Base-by-base conservation (phyloP, 768 basidiomycete genomes). In the Boletus huronensis region DNA sequence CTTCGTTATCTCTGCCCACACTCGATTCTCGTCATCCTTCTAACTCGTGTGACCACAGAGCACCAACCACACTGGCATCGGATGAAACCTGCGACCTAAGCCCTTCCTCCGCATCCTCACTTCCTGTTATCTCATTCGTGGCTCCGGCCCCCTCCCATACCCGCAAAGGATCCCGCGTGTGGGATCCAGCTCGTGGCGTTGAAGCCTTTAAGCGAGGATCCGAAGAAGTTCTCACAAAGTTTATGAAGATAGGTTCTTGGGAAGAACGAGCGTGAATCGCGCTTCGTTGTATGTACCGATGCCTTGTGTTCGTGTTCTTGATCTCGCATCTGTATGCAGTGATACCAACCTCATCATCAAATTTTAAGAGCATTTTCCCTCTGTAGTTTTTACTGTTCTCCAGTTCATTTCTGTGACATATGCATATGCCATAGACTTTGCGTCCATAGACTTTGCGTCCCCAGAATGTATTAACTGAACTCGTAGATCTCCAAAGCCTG, bases 201-300 rank as follows among this genome's bases (percentile, higher is more conserved):
- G 93, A 95, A 55, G 63, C 88, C 38, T 93, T 94, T 73, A 94
- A 93, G 70, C 82, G 82, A 48, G 87, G 87, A 14, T 93, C 91
- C 2, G 92, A 95, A 68, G 88, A 94, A 62, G 90, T 93, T 25
- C 76, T 95, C 28, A 82, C 88, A 10, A 77, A 88, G 45, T 93
- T 95, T 71, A 74, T 93, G 74, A 87, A 82, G 64, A 85, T 87
- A 80, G 83, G 86, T 21, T 81, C 85, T 45, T 86, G 82, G 79
- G 86, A 86, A 54, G 79, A 83, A 26, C 82, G 39, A 32, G 38
- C 50, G n/a, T 67, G 44, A 63, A 51, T 19, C 9, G 9, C 9
- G 17, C 17, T 26, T 28, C 44, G 25, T 46, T 50, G 26, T 49
- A 36, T 23, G 23, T 29, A 38, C 26, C n/a, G n/a, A 9, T 62